Evolutionary conservation across 805 yeast genomes (phyloP), one percentile per base, ranked within the genome.

Genomic region (Wickerhamiella parazyma): DNA sequence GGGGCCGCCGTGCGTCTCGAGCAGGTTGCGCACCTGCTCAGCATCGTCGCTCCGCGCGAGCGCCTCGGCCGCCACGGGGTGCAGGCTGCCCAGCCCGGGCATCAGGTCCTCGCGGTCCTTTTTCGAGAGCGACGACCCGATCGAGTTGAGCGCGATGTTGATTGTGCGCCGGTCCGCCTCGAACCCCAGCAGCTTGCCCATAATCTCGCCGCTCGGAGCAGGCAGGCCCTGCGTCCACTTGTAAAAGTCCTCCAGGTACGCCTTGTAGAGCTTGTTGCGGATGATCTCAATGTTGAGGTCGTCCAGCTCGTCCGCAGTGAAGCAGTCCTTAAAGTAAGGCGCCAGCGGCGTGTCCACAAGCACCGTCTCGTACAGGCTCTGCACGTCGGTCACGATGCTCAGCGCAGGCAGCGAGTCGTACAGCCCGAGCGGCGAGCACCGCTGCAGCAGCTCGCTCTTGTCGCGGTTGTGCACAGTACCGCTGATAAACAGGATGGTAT

Each of bases 371-470:
- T 89, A 91, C 55, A 91, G 71, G n/a, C 91, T 76, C 55, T 86
- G 95, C 45, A 89, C 76, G 62, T 89, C 97, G 2, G 95, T 85
- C 38, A 97, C 96, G 40, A 89, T 91, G 12, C 91, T 75, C 46
- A 91, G 70, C 0, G 97, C 89, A 28, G 98, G 98, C 53, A 91
- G 73, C 6, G 97, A 89, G 54, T 91, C 98, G 57, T 91, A 91
- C 95, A 96, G 87, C 36, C 99, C 99, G 54, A 91, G 70, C 0
- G 98, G 98, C 60, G 91, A 94, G 61, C 95, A 86, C 59, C 95
- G 78, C 47, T 77, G 76, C 56, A 91, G 71, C 42, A 93, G 80
- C 57, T 91, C 98, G 34, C 76, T 65, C 57, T 83, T 77, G 63
- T 93, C 95, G 56, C 97, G 74, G 57, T 87, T 94, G 60, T 91